Evolutionary conservation across 1,139 yeast species (phyloP), one percentile per base, ranked within the genome.

Genomic region (Taphrina sp.): DNA sequence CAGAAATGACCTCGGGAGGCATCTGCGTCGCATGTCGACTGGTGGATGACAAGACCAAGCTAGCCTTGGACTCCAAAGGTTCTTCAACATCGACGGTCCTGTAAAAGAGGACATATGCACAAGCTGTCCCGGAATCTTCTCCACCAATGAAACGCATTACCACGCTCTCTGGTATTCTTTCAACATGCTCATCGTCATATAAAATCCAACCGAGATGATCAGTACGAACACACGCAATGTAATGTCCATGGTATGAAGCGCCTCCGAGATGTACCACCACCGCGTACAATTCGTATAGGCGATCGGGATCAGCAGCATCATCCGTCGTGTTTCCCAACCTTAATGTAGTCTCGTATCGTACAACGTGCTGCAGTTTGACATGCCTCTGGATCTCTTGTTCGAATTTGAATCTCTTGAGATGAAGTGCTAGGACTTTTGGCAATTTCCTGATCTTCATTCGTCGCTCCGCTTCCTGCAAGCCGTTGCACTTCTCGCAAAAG

Each of bases 191-290:
- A 69, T 92, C 98, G 68, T 92, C 98, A 70, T 87, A 92, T 59
- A 92, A 71, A 29, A 92, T 72, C 98, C 98, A 92, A 1, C 96
- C 87, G 38, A 82, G 81, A 19, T 79, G 76, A 58, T 79, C 82
- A 12, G 90, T 83, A 67, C 89, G 89, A 61, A 95, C 85, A 7
- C 92, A 73, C 0, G 95, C 80, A 12, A 92, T 90, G 66, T 92
- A 92, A 69, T 92, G 98, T 0, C 98, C 98, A 70, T 90, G 96
- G 74, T 89, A 89, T 1, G 97, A 96, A 0, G 97, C 97, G 2
- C 96, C 95, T 3, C 98, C 98, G 64, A 92, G 83, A 66, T 92
- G 98, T 19, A 92, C 89, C 20, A 92, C 94, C 41, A 90, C 82
- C 0, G 94, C 89, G 61, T 82, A 84, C 53, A 92, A 72, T 64